phyloP scores from a whole-genome alignment of 306 rosid species.

The Malus sylvestris region DNA sequence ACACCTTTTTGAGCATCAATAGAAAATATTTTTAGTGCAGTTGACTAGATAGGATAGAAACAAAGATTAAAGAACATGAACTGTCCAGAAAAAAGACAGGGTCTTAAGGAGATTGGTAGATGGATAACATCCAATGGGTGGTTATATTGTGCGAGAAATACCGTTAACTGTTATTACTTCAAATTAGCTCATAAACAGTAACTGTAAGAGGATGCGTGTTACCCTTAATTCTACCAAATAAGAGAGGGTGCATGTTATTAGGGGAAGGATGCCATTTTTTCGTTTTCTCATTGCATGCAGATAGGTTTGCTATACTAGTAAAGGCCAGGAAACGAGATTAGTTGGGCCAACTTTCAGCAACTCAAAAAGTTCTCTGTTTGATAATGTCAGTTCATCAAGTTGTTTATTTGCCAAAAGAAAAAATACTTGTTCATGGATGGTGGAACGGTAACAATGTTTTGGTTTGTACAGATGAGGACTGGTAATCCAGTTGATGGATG shows the following conservation, averaged over 20 bases:
- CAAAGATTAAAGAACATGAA: not conserved
- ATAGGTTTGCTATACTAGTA: not conserved
- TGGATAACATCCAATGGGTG: not conserved
- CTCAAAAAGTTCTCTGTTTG: not conserved
- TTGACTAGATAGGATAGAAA: not conserved
- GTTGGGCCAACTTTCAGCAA: not conserved
- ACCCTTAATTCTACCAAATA: no score
- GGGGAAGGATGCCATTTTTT: not conserved
- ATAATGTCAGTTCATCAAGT: not conserved
- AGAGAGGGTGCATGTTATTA: not conserved
- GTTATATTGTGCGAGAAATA: not conserved
- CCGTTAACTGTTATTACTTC: not conserved
- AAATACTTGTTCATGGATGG: not conserved
- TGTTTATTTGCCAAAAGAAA: not conserved
- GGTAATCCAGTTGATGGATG: conserved; percentile 86
- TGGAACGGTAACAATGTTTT: conserved; percentile 32
- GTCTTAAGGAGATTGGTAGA: not conserved
- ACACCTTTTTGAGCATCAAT: not conserved
- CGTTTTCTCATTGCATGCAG: not conserved
- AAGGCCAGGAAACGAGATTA: not conserved
- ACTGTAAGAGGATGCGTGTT: not conserved
- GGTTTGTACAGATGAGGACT: conserved; percentile 74
- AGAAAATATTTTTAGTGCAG: not conserved
- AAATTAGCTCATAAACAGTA: not conserved
- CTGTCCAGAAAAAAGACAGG: not conserved